Conservation (phyloP, 169 alveolate species). For the Neospora caninum region DNA sequence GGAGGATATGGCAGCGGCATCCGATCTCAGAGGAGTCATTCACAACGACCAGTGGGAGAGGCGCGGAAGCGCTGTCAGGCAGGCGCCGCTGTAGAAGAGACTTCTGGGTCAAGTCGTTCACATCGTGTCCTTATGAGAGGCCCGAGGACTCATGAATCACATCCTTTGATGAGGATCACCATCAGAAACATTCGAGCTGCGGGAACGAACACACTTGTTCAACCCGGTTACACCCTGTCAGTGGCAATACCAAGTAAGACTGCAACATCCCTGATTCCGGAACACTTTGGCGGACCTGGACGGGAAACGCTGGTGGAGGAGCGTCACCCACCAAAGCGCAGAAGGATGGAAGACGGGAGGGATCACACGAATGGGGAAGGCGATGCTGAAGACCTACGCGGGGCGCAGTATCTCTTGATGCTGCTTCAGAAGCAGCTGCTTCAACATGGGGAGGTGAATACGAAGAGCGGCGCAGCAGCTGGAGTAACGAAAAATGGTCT, state of each 20-base stretch:
- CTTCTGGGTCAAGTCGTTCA: too few species aligned
- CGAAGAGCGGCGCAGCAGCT: background rate
- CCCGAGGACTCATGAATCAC: background rate
- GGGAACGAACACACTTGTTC: background rate
- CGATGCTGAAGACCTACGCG: background rate
- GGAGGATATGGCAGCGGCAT: too few species aligned
- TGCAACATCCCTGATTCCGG: background rate
- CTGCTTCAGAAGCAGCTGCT: background rate
- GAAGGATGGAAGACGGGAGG: background rate
- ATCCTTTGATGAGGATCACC: constrained; percentile 25
- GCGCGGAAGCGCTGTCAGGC: too few species aligned
- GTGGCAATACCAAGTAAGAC: background rate
- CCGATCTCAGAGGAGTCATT: too few species aligned
- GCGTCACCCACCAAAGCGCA: background rate
- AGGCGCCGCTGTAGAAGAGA: too few species aligned
- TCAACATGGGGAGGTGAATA: background rate
- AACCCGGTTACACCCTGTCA: background rate
- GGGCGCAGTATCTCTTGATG: background rate
- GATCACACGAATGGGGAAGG: background rate
- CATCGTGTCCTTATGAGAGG: too few species aligned
- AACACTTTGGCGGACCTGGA: background rate
- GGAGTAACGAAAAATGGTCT: background rate
- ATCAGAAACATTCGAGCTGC: background rate
- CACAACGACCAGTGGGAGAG: too few species aligned
- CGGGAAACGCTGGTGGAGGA: too few species aligned